phyloP scores from a whole-genome alignment of 1,284 basidiomycete species.

The Trichosporon asahii region DNA sequence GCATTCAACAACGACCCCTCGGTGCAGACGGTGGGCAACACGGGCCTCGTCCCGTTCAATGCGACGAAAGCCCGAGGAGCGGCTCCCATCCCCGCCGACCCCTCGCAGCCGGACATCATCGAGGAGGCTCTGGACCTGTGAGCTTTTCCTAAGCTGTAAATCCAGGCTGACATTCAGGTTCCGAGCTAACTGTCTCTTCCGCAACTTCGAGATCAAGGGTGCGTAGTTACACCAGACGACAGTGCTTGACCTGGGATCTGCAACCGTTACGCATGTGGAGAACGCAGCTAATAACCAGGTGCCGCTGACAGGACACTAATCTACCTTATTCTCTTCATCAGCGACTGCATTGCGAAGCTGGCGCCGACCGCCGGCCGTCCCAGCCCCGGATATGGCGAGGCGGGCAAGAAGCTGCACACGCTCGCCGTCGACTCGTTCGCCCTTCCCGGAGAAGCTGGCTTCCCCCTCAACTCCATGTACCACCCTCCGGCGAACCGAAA shows the following conservation, averaged over 20 bases:
- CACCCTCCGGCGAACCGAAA: slow-evolving; percentile 69
- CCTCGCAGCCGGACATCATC: slow-evolving; percentile 78
- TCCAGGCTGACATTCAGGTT: slow-evolving; percentile 58
- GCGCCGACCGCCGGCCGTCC: slow-evolving; percentile 55
- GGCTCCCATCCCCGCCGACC: slow-evolving; percentile 59
- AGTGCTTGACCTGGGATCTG: not conserved
- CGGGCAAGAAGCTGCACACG: slow-evolving; percentile 81
- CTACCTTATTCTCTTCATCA: slow-evolving; percentile 96
- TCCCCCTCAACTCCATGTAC: slow-evolving; percentile 90
- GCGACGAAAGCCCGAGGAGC: slow-evolving; percentile 65
- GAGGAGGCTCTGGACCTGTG: slow-evolving; percentile 90
- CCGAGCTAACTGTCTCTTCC: slow-evolving; percentile 97
- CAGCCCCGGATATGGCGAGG: slow-evolving; percentile 73
- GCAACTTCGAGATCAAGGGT: slow-evolving; percentile 99
- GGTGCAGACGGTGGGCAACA: slow-evolving; percentile 80
- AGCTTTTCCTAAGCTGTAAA: slow-evolving; percentile 13
- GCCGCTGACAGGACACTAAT: slow-evolving; percentile 94
- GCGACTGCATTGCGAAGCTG: slow-evolving; percentile 91
- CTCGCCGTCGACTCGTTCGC: slow-evolving; percentile 89
- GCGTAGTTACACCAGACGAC: slow-evolving; percentile 12
- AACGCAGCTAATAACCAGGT: slow-evolving; percentile 46
- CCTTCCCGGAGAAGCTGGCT: slow-evolving; percentile 93
- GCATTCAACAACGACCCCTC: slow-evolving; percentile 83
- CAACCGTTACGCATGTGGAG: not conserved
- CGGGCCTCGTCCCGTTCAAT: slow-evolving; percentile 84